These are phyloP conservation scores for Neurospora tetrasperma DNA, from an alignment of 495 filamentous ascomycete genomes.

Conservation along the genomic window DNA sequence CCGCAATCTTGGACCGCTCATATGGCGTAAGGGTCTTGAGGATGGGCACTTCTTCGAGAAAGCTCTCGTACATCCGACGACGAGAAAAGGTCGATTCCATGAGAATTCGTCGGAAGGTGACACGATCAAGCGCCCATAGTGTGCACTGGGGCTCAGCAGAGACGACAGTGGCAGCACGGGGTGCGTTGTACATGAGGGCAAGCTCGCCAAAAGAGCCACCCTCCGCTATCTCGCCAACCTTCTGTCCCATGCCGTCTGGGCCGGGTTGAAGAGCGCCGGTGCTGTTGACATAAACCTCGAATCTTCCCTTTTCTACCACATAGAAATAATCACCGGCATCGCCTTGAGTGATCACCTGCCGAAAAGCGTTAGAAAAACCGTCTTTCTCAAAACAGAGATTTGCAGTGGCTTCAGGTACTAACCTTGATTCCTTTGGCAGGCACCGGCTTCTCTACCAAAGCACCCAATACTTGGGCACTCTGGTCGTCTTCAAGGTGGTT, in stretches of 20 bases:
- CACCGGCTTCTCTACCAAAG: conserved; percentile 88
- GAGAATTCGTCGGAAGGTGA: conserved; percentile 94
- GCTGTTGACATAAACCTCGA: conserved; percentile 83
- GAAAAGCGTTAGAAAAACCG: conserved; percentile 5
- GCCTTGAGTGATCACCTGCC: conserved; percentile 80
- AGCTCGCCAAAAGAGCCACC: conserved; percentile 97
- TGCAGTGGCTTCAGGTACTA: conserved; percentile 4
- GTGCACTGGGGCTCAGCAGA: conserved; percentile 69
- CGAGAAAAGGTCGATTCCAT: conserved; percentile 98
- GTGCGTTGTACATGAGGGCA: conserved; percentile 97
- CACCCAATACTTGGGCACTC: conserved; percentile 74
- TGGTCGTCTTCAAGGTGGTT: conserved; percentile 90
- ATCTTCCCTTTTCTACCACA: conserved; percentile 81
- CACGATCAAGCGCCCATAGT: conserved; percentile 87
- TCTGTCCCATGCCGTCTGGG: conserved; percentile 70
- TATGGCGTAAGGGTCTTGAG: conserved; percentile 75
- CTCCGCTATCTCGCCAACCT: conserved; percentile 71
- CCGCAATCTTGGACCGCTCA: conserved; percentile 92
- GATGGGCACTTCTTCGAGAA: conserved; percentile 94
- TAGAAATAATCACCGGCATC: conserved; percentile 98
- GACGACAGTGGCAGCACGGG: conserved; percentile 90
- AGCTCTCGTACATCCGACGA: conserved; percentile 91
- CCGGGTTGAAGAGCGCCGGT: conserved; percentile 74
- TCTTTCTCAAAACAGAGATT: neutral
- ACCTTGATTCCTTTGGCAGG: conserved; percentile 88